Conservation (phyloP, 495 filamentous ascomycete genomes). For the Platismatia glauca region DNA sequence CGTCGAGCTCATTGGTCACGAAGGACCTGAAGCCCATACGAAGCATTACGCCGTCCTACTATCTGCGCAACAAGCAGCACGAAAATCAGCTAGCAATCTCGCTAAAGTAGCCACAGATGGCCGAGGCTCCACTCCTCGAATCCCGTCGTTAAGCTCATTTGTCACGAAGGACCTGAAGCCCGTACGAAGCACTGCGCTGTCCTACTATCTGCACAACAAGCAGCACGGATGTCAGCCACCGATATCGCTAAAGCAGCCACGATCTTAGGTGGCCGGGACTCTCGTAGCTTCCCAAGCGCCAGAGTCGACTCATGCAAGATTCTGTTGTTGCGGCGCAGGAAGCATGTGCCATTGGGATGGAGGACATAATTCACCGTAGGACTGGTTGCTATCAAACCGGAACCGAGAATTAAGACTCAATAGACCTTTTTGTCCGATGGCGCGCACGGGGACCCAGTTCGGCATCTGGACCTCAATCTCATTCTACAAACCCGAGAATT, state of each 20-base stretch:
- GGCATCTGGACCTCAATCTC: neutral
- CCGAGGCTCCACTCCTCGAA: neutral
- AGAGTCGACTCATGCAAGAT: neutral
- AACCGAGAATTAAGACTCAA: neutral
- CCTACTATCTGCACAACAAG: neutral
- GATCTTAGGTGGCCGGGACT: neutral
- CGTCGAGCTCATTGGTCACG: constrained; percentile 6
- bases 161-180: constrained; percentile 2
- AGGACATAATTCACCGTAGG: neutral
- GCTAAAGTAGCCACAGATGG: neutral
- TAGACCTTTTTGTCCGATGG: neutral
- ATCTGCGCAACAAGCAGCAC: neutral
- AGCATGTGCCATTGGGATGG: neutral
- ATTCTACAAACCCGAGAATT: neutral
- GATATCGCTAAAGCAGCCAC: neutral
- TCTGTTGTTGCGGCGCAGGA: neutral
- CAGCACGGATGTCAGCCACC: neutral
- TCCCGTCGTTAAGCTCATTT: constrained; percentile 4
- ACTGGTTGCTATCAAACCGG: neutral
- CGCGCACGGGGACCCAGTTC: neutral
- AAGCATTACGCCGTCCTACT: neutral
- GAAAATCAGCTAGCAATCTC: neutral
- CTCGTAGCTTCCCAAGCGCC: neutral
- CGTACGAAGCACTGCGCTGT: neutral
- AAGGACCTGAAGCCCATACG: constrained; percentile 2